Evolutionary conservation across 345 rosid genomes (phyloP).

Genomic region (Citrus mangshanensis): DNA sequence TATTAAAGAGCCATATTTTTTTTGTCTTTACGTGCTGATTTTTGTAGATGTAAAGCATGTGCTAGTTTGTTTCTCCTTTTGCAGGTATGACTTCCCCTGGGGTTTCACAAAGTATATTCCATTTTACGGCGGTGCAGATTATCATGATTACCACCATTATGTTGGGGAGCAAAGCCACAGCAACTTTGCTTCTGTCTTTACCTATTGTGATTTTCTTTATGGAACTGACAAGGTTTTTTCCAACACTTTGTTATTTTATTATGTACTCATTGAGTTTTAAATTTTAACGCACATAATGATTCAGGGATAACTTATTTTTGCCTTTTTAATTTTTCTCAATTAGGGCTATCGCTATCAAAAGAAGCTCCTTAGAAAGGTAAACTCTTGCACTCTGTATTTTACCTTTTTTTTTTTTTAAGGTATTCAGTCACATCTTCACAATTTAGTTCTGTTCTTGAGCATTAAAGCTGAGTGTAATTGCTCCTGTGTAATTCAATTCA

Average conservation of each 20-base stretch:
- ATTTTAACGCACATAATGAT: conserved; percentile 17
- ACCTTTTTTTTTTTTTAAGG: background rate
- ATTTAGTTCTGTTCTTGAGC: background rate
- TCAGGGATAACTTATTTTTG: background rate
- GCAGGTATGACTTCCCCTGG: conserved; percentile 95
- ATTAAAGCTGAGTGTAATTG: background rate
- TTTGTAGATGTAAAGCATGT: background rate
- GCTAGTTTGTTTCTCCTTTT: conserved; percentile 6
- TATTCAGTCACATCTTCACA: background rate
- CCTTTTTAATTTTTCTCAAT: conserved; percentile 3
- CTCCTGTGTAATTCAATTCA: conserved; percentile 18
- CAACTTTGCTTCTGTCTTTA: conserved; percentile 95
- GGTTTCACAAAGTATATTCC: conserved; percentile 80
- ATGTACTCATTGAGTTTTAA: background rate
- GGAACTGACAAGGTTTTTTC: conserved; percentile 84
- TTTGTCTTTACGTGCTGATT: background rate
- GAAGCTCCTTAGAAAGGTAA: conserved; percentile 73
- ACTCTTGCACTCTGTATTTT: background rate
- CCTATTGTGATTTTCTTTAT: conserved; percentile 90
- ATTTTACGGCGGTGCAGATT: conserved; percentile 94
- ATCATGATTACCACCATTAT: conserved; percentile 97
- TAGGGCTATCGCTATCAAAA: conserved; percentile 94
- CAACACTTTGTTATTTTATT: background rate
- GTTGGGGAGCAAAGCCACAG: conserved; percentile 99
- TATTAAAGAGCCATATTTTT: background rate